These are phyloP conservation scores for Saccharomycodes ludwigii DNA, from an alignment of 805 yeast genomes.

Conservation along the genomic window DNA sequence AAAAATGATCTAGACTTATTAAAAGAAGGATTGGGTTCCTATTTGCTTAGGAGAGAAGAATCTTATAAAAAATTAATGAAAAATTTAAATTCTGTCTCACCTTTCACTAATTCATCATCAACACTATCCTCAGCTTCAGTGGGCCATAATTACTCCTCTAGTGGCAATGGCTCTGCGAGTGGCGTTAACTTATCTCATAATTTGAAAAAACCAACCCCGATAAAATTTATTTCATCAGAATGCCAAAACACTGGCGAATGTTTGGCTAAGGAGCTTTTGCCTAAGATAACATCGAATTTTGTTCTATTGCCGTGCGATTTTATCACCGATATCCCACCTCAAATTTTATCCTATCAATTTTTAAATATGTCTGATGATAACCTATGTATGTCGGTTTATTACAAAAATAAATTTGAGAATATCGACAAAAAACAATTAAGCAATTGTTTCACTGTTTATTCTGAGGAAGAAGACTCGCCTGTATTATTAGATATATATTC, in stretches of 20 bases:
- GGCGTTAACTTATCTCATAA: conserved; percentile 1
- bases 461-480: conserved; percentile 32
- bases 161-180: no score
- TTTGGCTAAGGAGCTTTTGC: conserved; percentile 34
- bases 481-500: conserved; percentile 61
- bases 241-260: conserved; percentile 52
- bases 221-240: conserved; percentile 32
- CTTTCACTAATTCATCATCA: no score
- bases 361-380: conserved; percentile 58
- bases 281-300: conserved; percentile 36
- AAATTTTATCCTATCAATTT: conserved; percentile 71
- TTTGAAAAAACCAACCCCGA: conserved; percentile 23
- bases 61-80: conserved; percentile 4
- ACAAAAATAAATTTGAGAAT: conserved; percentile 59
- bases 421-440: conserved; percentile 53
- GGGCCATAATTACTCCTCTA: no score
- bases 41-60: conserved; percentile 28
- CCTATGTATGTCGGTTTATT: conserved; percentile 65
- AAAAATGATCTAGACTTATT: conserved; percentile 36
- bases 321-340: conserved; percentile 85
- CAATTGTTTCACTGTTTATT: conserved; percentile 54
- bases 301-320: conserved; percentile 92
- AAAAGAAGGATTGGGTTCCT: conserved; percentile 34
- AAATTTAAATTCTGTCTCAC: conserved; percentile 6
- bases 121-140: no score